These are phyloP conservation scores for Rhizophora mangle DNA, from an alignment of 345 rosid genomes.

Conservation along the genomic window DNA sequence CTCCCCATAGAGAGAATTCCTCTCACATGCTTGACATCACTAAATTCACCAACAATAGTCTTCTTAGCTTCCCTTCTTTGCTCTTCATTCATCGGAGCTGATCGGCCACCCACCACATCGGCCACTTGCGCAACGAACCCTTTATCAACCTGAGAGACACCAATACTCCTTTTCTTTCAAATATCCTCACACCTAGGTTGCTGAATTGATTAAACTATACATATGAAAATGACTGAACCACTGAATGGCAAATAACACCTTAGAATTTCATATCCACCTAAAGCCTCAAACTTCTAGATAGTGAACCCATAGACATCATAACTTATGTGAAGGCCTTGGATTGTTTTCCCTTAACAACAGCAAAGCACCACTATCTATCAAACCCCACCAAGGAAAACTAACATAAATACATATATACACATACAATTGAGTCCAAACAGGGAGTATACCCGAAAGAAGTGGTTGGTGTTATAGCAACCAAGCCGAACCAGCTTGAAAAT, in stretches of 20 bases:
- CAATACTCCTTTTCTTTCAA: background rate
- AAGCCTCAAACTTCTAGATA: background rate
- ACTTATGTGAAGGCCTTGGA: no score
- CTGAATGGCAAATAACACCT: no score
- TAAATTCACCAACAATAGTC: slow-evolving; percentile 79
- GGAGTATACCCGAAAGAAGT: slow-evolving; percentile 75
- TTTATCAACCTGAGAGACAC: slow-evolving; percentile 65
- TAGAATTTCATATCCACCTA: background rate
- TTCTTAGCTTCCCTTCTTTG: slow-evolving; percentile 73
- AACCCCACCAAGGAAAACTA: background rate
- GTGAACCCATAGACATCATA: no score
- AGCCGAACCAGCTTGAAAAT: slow-evolving; percentile 92
- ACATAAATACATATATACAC: background rate
- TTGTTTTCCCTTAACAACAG: no score
- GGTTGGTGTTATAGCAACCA: slow-evolving; percentile 87
- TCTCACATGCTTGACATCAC: slow-evolving; percentile 85
- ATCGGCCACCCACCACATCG: slow-evolving; percentile 71
- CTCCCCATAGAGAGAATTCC: slow-evolving; percentile 91
- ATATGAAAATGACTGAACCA: background rate
- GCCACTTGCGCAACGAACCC: slow-evolving; percentile 99
- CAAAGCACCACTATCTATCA: no score
- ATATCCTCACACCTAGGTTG: background rate
- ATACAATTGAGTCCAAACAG: background rate
- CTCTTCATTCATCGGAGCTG: slow-evolving; percentile 84
- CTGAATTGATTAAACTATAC: no score